Percentiles rank a stretch among this genome's conserved stretches.
phyloP scores from a whole-genome alignment of 805 yeast species.

The Saccharomycopsis oosterbeekiorum region DNA sequence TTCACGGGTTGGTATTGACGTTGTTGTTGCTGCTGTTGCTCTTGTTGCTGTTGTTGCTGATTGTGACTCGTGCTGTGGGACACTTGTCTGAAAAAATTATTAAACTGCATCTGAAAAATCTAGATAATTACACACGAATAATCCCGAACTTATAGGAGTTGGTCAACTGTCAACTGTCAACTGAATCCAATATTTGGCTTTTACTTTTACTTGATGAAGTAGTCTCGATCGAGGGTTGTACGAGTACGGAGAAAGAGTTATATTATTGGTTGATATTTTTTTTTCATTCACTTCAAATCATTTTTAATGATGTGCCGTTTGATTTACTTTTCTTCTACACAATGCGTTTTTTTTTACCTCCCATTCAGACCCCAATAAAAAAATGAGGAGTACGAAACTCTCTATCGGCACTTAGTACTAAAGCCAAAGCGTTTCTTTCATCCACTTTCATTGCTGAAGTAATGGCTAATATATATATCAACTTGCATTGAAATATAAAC shows the following conservation, averaged over 20 bases:
- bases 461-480: too few relatives aligned
- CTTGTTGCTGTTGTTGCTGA: constrained; percentile 21
- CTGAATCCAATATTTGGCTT: too few relatives aligned
- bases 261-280: not conserved
- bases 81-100: not conserved
- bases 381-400: too few relatives aligned
- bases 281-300: not conserved
- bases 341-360: not conserved
- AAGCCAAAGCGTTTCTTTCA: too few relatives aligned
- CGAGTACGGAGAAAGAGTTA: not conserved
- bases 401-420: too few relatives aligned
- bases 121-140: not conserved
- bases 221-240: not conserved
- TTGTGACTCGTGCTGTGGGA: constrained; percentile 14
- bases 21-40: constrained; percentile 19
- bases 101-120: not conserved
- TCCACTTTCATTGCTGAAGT: too few relatives aligned
- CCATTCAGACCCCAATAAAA: not conserved
- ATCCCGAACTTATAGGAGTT: not conserved
- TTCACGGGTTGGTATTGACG: constrained; percentile 21
- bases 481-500: not conserved
- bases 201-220: too few relatives aligned
- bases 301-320: constrained; percentile 1
- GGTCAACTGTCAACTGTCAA: too few relatives aligned
- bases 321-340: not conserved